These are phyloP conservation scores for Linanthus parryae DNA, from an alignment of 148 eudicot genomes.

Conservation along the genomic window DNA sequence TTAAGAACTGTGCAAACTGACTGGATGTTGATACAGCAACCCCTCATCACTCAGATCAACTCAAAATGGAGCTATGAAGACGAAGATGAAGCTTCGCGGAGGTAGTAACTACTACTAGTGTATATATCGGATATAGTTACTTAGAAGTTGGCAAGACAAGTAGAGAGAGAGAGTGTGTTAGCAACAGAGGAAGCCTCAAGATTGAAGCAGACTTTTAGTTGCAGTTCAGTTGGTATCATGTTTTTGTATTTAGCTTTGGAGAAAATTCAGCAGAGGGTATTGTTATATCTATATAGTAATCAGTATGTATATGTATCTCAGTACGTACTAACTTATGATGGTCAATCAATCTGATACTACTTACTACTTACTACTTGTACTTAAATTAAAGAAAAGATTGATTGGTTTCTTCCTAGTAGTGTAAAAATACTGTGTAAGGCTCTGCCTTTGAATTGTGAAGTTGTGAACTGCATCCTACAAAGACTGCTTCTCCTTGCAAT, in stretches of 20 bases:
- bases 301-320: conserved; percentile 1
- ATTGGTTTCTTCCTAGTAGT: conserved; percentile 6
- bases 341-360: conserved; percentile 21
- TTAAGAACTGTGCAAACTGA: neutral
- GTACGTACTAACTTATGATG: conserved; percentile 15
- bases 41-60: conserved; percentile 61
- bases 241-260: neutral
- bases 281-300: neutral
- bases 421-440: neutral
- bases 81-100: conserved; percentile 6
- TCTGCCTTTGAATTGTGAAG: too few species aligned
- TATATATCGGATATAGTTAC: conserved; percentile 30
- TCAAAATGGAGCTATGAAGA: conserved; percentile 76
- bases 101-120: conserved; percentile 20
- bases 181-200: conserved; percentile 12
- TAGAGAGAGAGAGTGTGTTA: too few species aligned
- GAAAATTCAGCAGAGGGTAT: conserved; percentile 7
- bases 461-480: too few species aligned
- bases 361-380: too few species aligned
- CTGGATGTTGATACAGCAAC: conserved; percentile 32
- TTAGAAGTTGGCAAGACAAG: conserved; percentile 20
- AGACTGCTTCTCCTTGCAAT: too few species aligned
- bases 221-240: too few species aligned
- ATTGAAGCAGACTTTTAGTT: conserved; percentile 10
- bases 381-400: conserved; percentile 3